These are phyloP conservation scores for Cyclotella atomus DNA, from an alignment of 108 stramenopile species.

Conservation along the genomic window DNA sequence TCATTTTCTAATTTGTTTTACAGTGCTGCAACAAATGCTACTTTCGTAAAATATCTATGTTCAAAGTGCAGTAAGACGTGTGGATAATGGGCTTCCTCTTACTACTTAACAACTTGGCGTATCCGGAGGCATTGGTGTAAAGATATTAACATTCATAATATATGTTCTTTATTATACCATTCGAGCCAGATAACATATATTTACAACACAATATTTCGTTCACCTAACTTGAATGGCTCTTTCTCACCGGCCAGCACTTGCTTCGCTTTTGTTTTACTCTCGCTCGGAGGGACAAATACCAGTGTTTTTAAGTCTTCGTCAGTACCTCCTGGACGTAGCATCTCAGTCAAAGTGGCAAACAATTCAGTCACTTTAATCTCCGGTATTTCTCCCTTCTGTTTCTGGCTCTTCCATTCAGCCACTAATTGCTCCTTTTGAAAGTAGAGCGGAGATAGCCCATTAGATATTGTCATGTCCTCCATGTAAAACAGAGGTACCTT, in stretches of 20 bases:
- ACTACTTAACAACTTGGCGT: neutral
- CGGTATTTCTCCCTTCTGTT: constrained; percentile 23
- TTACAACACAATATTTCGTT: constrained; percentile 69
- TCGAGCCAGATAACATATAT: too few relatives aligned
- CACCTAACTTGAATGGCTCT: constrained; percentile 68
- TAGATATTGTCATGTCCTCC: constrained; percentile 60
- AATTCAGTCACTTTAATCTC: constrained; percentile 72
- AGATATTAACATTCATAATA: neutral
- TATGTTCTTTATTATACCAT: too few relatives aligned
- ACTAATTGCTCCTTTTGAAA: constrained; percentile 72
- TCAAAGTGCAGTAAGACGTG: neutral
- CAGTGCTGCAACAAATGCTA: neutral
- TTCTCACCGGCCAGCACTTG: constrained; percentile 65
- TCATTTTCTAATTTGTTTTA: constrained; percentile 30
- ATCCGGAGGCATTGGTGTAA: neutral
- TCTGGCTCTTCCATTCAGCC: constrained; percentile 54
- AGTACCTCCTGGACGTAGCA: constrained; percentile 57
- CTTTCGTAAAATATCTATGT: too few relatives aligned
- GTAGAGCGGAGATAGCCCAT: constrained; percentile 60
- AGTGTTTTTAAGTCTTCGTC: constrained; percentile 65
- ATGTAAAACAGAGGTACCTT: constrained; percentile 84
- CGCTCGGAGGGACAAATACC: constrained; percentile 64
- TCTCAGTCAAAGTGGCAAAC: constrained; percentile 62
- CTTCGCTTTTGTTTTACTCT: constrained; percentile 61
- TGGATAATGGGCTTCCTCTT: neutral